Evolutionary conservation across 2,329 filamentous ascomycete species (phyloP), one percentile per base, ranked within the genome.

Genomic region (Monosporascus sp.): DNA sequence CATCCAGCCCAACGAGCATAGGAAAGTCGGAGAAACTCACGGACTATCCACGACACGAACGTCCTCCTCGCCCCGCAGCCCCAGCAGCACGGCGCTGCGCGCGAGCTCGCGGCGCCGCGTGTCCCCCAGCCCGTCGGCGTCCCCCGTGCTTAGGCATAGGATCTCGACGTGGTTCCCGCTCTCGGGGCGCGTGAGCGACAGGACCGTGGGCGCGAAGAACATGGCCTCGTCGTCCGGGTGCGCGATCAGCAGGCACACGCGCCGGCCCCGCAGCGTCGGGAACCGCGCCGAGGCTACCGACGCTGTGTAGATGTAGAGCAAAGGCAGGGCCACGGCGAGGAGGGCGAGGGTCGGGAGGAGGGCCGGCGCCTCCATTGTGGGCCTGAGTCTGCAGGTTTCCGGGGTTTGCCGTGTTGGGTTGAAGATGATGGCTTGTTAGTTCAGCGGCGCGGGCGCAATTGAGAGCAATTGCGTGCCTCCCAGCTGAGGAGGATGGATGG

Each of bases 151-250:
- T 58, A 99, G 75, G 73, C 94, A 99, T 52, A 97, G 74, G 58
- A 99, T 96, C 74, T 95, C 94, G 66, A 99, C 81, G 68, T 95
- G 91, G 72, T 99, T 97, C 4, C 89, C 88, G 20, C 87, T 78
- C 55, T 86, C 83, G 4, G 91, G 90, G 16, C 82, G 78, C 19
- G 91, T 93, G 54, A 99, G 81, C n/a, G 89, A 85, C 63, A 95
- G 79, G 16, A 97, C 78, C 1, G 91, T 89, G 0, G 94, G 94
- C 58, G 91, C 85, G 73, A 99, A 99, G 79, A 99, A 99, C 94
- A 99, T 99, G 70, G 93, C 94, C 76, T 99, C 94, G 66, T 99
- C 94, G 72, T 99, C 94, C 0, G 94, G 94, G 74, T 99, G 94
- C 22, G 94, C 94, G 65, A 99, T 97, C 52, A 99, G 78, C 51